Conservation (phyloP, 345 rosid genomes). For the Hibiscus syriacus region DNA sequence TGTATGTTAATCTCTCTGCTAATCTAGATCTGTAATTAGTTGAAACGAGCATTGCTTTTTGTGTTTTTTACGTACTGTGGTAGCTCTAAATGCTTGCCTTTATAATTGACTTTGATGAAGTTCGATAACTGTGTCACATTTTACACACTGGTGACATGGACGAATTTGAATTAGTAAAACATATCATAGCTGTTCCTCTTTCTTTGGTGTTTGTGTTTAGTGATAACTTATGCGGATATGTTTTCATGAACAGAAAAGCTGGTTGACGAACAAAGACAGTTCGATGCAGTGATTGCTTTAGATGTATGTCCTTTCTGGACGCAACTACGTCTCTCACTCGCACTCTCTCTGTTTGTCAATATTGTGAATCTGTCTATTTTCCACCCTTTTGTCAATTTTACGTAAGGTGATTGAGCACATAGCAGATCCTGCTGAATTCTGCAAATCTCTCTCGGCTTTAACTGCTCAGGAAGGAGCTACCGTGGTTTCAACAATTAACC, state of each 20-base stretch:
- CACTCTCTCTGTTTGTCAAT: neutral
- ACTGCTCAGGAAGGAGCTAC: constrained; percentile 62
- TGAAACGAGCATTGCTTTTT: constrained; percentile 8
- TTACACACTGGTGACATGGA: neutral
- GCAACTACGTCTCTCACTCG: neutral
- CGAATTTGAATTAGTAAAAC: neutral
- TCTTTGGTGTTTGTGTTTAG: too few species aligned
- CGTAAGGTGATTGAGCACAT: constrained; percentile 90
- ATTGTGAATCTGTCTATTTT: neutral
- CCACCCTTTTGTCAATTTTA: constrained; percentile 3
- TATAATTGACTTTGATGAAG: neutral
- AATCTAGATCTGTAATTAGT: constrained; percentile 2
- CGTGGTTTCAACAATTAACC: constrained; percentile 74
- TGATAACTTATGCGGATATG: constrained; percentile 2
- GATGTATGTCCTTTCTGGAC: constrained; percentile 44
- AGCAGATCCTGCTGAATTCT: constrained; percentile 83
- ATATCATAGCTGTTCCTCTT: neutral
- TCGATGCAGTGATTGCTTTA: constrained; percentile 77
- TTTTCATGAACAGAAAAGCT: constrained; percentile 54
- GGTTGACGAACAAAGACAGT: constrained; percentile 67
- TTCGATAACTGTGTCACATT: neutral
- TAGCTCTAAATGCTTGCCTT: neutral
- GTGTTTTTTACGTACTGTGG: neutral
- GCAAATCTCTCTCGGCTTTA: constrained; percentile 74
- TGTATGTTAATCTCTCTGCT: constrained; percentile 11